Conservation (phyloP, 2,329 filamentous ascomycete genomes). For the Neofusicoccum kwambonambiense region DNA sequence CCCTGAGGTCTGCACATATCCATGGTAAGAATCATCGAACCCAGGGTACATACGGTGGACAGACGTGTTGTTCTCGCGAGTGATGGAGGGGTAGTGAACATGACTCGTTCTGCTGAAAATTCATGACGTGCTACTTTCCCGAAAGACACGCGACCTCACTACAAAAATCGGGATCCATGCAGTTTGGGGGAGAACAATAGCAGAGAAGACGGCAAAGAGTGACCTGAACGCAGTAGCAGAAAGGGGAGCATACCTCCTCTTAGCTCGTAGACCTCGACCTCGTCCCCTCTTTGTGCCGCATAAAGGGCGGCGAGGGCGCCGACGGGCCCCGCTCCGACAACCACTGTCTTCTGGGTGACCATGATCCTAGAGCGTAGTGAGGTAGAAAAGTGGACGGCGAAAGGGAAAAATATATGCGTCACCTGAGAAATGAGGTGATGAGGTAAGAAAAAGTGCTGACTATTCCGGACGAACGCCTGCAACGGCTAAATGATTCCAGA, state of each 20-base stretch:
- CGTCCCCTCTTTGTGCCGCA: conserved; percentile 80
- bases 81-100: neutral
- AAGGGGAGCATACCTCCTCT: conserved; percentile 67
- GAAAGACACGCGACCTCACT: neutral
- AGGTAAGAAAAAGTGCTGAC: conserved; percentile 20
- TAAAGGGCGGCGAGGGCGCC: conserved; percentile 90
- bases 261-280: conserved; percentile 93
- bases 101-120: conserved; percentile 9
- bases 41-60: neutral
- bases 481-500: neutral
- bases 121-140: conserved; percentile 5
- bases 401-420: conserved; percentile 8
- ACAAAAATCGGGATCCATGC: neutral
- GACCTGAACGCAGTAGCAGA: neutral
- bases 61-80: conserved; percentile 1
- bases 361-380: neutral
- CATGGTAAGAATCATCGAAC: neutral
- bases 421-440: conserved; percentile 17
- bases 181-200: neutral
- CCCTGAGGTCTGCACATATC: conserved; percentile 69
- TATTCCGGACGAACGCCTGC: conserved; percentile 14
- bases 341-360: conserved; percentile 65
- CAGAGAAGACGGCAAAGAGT: neutral
- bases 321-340: conserved; percentile 91
- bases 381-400: neutral